Base-by-base conservation (phyloP, 2,329 filamentous ascomycete genomes). In the Zopfia rhizophila region DNA sequence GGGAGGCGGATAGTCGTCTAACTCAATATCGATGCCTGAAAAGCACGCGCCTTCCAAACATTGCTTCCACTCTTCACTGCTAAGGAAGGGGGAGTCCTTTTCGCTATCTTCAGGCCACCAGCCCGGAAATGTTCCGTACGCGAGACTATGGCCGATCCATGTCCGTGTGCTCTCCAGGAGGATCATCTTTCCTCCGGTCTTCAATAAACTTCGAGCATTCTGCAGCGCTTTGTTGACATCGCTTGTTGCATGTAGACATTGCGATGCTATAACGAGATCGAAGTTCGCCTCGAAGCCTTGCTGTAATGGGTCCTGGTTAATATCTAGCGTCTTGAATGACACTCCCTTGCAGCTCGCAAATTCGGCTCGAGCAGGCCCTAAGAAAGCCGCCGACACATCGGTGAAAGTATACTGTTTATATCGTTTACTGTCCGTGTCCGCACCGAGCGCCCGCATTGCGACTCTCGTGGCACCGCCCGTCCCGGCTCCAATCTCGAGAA, bases 101-200 rank as follows among this genome's bases (percentile, higher is more conserved):
- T 22, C 16, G 31, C 14, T n/a, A 19, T 35, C 14, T 19, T 22
- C 31, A 6, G 14, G 14, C 31, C 31, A 35, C 14, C 19, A 35
- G n/a, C 21, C 31, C n/a, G 31, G 72, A 17, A 35, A 22, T 35
- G 31, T 35, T 19, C 31, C 31, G 19, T 18, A 22, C 3, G 19
- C 31, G 21, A 35, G 31, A 18, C 31, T 22, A 19, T 18, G 14
- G 4, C 14, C 31, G 8, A 35, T 14, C 16, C 31, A 22, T 7
- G 31, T 35, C 13, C 4, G 64, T 67, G 3, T 72, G 48, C 13
- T 17, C 16, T 39, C n/a, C 33, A 30, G 12, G 28, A 30, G 24
- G 16, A 29, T 11, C 10, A 38, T 18, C 25, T 75, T 72, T 0
- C 79, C 80, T 1, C 73, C 76, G 0, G 78, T 74, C 16, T 58